Evolutionary conservation across 192 early-diverging fungal genomes (phyloP).

Genomic region (Jimgerdemannia flammicorona): DNA sequence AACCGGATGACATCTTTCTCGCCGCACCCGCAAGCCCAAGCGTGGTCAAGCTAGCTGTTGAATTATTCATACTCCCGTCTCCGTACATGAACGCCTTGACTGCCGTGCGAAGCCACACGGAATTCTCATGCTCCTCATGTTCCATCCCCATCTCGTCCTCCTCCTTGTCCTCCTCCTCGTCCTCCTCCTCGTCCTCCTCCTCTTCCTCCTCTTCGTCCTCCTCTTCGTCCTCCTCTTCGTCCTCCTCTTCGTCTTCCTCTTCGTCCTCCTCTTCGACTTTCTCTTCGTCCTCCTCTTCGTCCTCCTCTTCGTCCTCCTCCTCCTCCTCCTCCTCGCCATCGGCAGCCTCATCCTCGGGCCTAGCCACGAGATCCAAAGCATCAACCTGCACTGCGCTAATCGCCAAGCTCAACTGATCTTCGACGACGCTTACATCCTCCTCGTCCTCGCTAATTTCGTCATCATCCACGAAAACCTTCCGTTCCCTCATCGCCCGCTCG

Average conservation of each 20-base stretch:
- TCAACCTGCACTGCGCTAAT: too few relatives aligned
- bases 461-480: background rate
- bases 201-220: background rate
- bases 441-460: background rate
- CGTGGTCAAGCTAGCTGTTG: background rate
- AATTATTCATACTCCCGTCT: background rate
- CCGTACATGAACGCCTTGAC: background rate
- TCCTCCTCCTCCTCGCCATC: too few relatives aligned
- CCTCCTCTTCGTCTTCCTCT: too few relatives aligned
- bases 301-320: background rate
- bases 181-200: background rate
- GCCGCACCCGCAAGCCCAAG: background rate
- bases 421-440: background rate
- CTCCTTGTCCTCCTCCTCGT: too few relatives aligned
- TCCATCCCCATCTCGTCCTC: background rate
- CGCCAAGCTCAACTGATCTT: too few relatives aligned
- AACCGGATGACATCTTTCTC: background rate
- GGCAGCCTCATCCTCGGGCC: too few relatives aligned
- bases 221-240: background rate
- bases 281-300: background rate
- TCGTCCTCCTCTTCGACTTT: background rate
- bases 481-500: background rate
- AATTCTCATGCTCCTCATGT: background rate
- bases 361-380: too few relatives aligned
- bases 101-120: too few relatives aligned